Conservation (phyloP, 164 flowering plant species). For the Aristolochia californica region DNA sequence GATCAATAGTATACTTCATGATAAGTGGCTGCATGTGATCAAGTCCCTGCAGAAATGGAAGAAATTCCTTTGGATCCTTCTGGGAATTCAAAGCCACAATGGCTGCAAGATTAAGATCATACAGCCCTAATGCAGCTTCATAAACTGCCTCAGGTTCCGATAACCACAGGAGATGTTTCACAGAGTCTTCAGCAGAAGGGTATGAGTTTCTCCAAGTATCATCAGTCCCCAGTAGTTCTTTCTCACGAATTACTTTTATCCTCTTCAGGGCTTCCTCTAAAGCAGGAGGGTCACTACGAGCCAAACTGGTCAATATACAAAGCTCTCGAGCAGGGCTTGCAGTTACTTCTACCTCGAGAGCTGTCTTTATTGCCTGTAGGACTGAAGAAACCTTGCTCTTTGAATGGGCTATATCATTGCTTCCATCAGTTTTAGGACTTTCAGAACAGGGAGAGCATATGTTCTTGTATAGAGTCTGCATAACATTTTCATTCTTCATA, state of each 20-base stretch:
- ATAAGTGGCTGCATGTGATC: slow-evolving; percentile 48
- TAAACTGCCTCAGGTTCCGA: slow-evolving; percentile 78
- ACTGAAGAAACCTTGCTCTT: slow-evolving; percentile 58
- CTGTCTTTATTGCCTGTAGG: slow-evolving; percentile 53
- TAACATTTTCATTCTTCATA: slow-evolving; percentile 59
- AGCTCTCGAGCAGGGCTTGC: slow-evolving; percentile 88
- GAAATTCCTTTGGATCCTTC: slow-evolving; percentile 89
- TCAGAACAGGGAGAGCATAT: slow-evolving; percentile 21
- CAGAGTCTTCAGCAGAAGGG: slow-evolving; percentile 94
- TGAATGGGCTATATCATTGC: slow-evolving; percentile 11
- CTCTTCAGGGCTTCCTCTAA: slow-evolving; percentile 86
- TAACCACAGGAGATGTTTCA: slow-evolving; percentile 91
- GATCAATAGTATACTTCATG: slow-evolving; percentile 81
- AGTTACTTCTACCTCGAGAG: slow-evolving; percentile 60
- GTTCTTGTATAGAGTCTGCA: slow-evolving; percentile 58
- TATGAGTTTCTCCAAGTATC: slow-evolving; percentile 29
- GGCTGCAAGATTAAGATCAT: slow-evolving; percentile 91
- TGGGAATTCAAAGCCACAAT: slow-evolving; percentile 95
- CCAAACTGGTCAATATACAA: slow-evolving; percentile 90
- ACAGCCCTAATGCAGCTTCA: slow-evolving; percentile 91
- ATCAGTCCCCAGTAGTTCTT: slow-evolving; percentile 46
- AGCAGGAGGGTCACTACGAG: slow-evolving; percentile 84
- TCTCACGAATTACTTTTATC: slow-evolving; percentile 66
- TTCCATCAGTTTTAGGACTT: slow-evolving; percentile 8
- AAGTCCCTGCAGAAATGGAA: slow-evolving; percentile 84